These are phyloP conservation scores for Penicillium sp. DNA, from an alignment of 2,329 filamentous ascomycete genomes.

Conservation along the genomic window DNA sequence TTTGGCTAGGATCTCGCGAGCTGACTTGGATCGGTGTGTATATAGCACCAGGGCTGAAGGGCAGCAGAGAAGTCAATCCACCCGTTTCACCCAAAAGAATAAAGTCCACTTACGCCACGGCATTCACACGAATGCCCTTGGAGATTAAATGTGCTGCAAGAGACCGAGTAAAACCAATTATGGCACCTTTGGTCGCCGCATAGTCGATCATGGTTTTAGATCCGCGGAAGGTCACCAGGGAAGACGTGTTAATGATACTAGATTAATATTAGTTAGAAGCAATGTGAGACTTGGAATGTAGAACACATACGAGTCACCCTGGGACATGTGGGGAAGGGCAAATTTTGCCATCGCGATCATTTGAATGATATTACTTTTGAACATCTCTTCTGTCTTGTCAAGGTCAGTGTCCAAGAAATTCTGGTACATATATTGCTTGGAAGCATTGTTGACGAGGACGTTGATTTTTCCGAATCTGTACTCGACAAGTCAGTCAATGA, in stretches of 20 bases:
- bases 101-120: constrained; percentile 34
- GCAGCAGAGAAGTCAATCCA: not conserved
- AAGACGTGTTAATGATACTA: constrained; percentile 54
- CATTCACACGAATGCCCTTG: constrained; percentile 54
- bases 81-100: not conserved
- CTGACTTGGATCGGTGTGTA: constrained; percentile 36
- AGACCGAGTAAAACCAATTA: constrained; percentile 51
- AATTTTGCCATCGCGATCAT: constrained; percentile 57
- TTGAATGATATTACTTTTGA: constrained; percentile 52
- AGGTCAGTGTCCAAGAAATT: constrained; percentile 47
- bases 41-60: constrained; percentile 28
- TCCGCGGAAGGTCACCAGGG: constrained; percentile 50
- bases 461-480: constrained; percentile 40
- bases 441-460: constrained; percentile 56
- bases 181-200: constrained; percentile 54
- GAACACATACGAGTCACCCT: constrained; percentile 41
- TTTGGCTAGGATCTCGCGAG: constrained; percentile 30
- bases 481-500: constrained; percentile 1
- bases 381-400: constrained; percentile 51
- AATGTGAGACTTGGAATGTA: not conserved
- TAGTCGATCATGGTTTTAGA: constrained; percentile 51
- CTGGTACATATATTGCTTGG: constrained; percentile 51
- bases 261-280: no score
- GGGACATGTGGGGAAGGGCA: constrained; percentile 51
- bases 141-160: constrained; percentile 50